Base-by-base conservation (phyloP, 352 stramenopile species). In the Aphanomyces invadans region DNA sequence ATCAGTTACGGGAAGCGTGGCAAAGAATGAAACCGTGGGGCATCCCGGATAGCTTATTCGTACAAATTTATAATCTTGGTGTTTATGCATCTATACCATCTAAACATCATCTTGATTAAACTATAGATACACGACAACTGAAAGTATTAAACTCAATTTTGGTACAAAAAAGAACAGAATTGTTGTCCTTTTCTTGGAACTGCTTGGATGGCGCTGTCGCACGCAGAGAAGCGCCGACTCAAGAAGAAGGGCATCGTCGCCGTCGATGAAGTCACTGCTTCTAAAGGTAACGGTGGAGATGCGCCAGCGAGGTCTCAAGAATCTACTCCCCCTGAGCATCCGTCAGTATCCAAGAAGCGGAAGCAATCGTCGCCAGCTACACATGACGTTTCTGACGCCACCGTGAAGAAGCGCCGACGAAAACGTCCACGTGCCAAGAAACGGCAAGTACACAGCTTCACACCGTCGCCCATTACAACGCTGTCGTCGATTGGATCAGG, bases 231-330 rank as follows among this genome's bases (percentile, higher is more conserved):
- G 29, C 49, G 49, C 29, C 15, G 23, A 4, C 29, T 57, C 25
- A 57, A 57, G 49, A 57, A 57, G 29, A 21, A 57, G 23, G 49
- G 44, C 44, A n/a, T 52, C 21, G 44, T 25, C 44, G 44, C 21
- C 5, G 5, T 25, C 4, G 44, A n/a, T 25, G 44, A 52, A 9
- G 9, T 19, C 21, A 5, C 44, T 52, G 44, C 19, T 52, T 23
- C 44, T 4, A 52, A 9, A 9, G 17, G 9, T 17, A 9, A 45
- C 38, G 38, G 17, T 17, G 38, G 17, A 45, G 17, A 9, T 17
- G 9, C 38, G 38, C 38, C 38, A 17, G 9, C 38, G 9, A 17
- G 9, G 38, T 17, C 17, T 9, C 9, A 9, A 17, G 38, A 45
- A 45, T 9, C n/a, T n/a, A n/a, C n/a, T n/a, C n/a, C n/a, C n/a